A percentile compares a stretch with the other conserved stretches of the same genome.
These are phyloP conservation scores for Glebionis coronaria DNA, from an alignment of 129 eudicot genomes.

Conservation along the genomic window DNA sequence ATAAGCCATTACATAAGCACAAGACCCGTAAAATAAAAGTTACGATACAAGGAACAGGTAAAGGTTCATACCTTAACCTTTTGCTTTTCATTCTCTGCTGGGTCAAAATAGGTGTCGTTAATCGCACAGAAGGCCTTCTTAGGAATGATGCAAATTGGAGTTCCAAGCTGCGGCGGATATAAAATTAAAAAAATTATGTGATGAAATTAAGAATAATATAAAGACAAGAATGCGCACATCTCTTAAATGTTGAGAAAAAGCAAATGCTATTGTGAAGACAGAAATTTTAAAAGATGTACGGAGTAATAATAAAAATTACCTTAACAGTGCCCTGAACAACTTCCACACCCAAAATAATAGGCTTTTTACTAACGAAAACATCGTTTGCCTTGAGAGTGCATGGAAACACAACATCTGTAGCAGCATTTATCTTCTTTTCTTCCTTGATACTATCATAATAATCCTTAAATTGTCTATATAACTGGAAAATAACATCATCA, in stretches of 20 bases:
- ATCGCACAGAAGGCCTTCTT: no score
- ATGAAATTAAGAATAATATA: background rate
- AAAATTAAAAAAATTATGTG: background rate
- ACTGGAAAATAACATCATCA: constrained; percentile 74
- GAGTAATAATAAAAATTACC: constrained; percentile 47
- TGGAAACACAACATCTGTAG: constrained; percentile 85
- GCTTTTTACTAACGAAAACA: constrained; percentile 60
- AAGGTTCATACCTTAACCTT: no score
- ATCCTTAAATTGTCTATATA: constrained; percentile 80
- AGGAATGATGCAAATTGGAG: constrained; percentile 12
- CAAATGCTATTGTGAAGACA: background rate
- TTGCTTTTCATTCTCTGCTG: no score
- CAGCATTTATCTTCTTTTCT: constrained; percentile 75
- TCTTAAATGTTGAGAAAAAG: background rate
- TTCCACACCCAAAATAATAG: constrained; percentile 75
- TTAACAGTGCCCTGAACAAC: constrained; percentile 70
- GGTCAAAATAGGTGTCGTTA: no score
- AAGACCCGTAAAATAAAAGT: no score
- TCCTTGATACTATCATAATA: constrained; percentile 72
- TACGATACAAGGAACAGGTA: no score
- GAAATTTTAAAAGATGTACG: no score
- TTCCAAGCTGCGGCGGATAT: constrained; percentile 50
- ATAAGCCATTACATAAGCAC: no score
- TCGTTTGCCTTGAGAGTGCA: constrained; percentile 61
- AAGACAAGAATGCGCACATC: background rate